A percentile compares a stretch with the other conserved stretches of the same genome.
Evolutionary conservation across 2,329 filamentous ascomycete species (phyloP).

Genomic region (Aspergillus sp.): DNA sequence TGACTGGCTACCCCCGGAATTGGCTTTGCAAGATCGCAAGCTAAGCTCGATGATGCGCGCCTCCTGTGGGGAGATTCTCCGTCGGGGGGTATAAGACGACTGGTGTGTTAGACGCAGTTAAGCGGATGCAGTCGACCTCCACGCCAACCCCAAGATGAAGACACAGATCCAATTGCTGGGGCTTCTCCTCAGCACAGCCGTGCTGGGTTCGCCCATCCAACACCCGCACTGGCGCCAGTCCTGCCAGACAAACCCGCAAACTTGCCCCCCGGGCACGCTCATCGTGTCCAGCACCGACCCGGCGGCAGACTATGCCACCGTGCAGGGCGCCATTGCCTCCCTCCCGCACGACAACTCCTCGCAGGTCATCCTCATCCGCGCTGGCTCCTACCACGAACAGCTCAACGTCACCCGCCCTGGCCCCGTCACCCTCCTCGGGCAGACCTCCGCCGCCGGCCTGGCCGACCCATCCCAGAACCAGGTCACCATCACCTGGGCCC

Average conservation of each 20-base stretch:
- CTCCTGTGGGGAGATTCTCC: neutral
- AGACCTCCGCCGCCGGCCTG: slow-evolving; percentile 45
- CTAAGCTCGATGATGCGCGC: neutral
- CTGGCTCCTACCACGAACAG: slow-evolving; percentile 63
- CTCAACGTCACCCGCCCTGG: slow-evolving; percentile 64
- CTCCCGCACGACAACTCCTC: slow-evolving; percentile 46
- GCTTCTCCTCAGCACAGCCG: neutral
- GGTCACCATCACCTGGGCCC: slow-evolving; percentile 60
- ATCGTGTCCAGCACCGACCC: slow-evolving; percentile 24
- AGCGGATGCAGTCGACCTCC: neutral
- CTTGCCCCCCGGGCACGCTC: slow-evolving; percentile 29
- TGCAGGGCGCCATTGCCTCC: slow-evolving; percentile 50
- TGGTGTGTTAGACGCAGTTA: neutral
- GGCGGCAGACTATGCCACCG: slow-evolving; percentile 31
- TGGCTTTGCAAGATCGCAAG: neutral
- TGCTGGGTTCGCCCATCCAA: slow-evolving; percentile 6
- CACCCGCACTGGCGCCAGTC: slow-evolving; percentile 12
- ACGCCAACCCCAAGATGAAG: neutral
- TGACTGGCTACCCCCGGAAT: neutral
- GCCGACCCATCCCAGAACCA: slow-evolving; percentile 48
- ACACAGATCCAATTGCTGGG: neutral
- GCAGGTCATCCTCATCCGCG: slow-evolving; percentile 58
- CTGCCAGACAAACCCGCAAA: slow-evolving; percentile 24
- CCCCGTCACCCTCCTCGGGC: slow-evolving; percentile 62
- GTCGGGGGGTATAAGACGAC: neutral